Percentiles rank a stretch among this genome's conserved stretches.
phyloP scores from a whole-genome alignment of 1,139 yeast genomes.

The Candida sp. region DNA sequence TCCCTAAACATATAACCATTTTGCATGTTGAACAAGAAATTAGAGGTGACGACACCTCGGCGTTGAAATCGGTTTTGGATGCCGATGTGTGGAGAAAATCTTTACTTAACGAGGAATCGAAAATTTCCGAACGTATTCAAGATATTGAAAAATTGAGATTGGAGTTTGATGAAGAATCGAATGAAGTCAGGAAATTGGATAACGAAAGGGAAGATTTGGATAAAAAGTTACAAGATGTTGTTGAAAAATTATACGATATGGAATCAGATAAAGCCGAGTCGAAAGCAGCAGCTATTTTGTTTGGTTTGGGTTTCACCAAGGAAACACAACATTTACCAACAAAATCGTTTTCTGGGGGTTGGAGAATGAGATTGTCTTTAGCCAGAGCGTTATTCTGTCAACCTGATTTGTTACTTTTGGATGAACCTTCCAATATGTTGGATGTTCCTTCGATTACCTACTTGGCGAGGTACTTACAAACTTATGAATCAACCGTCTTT shows the following conservation, averaged over 20 bases:
- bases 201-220: conserved; percentile 88
- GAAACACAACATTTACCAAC: conserved; percentile 84
- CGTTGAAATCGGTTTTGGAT: conserved; percentile 90
- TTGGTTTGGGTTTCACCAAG: conserved; percentile 88
- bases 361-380: conserved; percentile 99
- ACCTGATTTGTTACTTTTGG: conserved; percentile 88
- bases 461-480: conserved; percentile 82
- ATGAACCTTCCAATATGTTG: conserved; percentile 99
- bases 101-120: conserved; percentile 69
- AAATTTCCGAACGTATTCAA: conserved; percentile 67
- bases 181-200: conserved; percentile 77
- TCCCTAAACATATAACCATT: conserved; percentile 93
- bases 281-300: conserved; percentile 92
- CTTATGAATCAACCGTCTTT: conserved; percentile 87
- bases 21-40: conserved; percentile 98
- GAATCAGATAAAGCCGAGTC: conserved; percentile 98
- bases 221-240: conserved; percentile 70
- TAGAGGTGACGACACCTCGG: conserved; percentile 87
- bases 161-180: conserved; percentile 80
- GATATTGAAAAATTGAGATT: conserved; percentile 69
- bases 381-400: conserved; percentile 98
- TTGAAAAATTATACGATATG: conserved; percentile 82
- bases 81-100: conserved; percentile 99
- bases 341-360: conserved; percentile 96
- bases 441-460: conserved; percentile 98